Base-by-base conservation (phyloP, 208 protist species). In the Leptomonas pyrrhocoris region DNA sequence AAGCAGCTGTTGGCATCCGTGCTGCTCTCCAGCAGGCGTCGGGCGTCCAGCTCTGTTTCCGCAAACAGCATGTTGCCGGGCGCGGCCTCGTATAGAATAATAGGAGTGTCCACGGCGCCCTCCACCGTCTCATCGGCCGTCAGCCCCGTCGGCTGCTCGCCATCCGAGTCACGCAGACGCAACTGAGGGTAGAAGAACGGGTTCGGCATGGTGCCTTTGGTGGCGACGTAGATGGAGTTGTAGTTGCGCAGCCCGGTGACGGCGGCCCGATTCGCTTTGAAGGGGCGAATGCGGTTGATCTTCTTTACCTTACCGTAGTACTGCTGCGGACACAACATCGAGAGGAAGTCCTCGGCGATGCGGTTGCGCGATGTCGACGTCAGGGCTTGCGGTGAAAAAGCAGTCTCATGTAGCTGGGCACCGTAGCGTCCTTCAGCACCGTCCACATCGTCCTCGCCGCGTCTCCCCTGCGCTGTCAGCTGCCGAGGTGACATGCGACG, bases 11-110 rank as follows among this genome's bases (percentile, higher is more conserved):
- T 88, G 12, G 72, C 60, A 11, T 34, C 59, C 2, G 28, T 23
- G 50, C 80, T 81, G 25, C 43, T 77, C 18, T 85, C 81, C 28
- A 94, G 73, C 55, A 93, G 58, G 42, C 82, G 83, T 25, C 73
- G 70, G 0, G 79, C 88, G 19, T 93, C 88, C 16, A 88, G 77
- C 63, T 93, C 88, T 0, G 81, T 92, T n/a, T 85, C 82, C 12
- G 88, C 86, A 60, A 96, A 96, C 12, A 94, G 45, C 91, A 96
- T 96, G 60, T 89, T 92, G 21, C 86, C 88, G n/a, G 88, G 88
- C 5, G 85, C 82, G 13, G 91, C 91, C 56, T 93, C 86, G 69
- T 91, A 94, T 16, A 96, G 80, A 68, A 92, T 87, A 21, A 96
- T 83, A 0, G 83, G 83, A 25, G 82, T 88, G 63, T 80, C 84